Base-by-base conservation (phyloP, 2,329 filamentous ascomycete genomes). In the Didymella keratinophila region DNA sequence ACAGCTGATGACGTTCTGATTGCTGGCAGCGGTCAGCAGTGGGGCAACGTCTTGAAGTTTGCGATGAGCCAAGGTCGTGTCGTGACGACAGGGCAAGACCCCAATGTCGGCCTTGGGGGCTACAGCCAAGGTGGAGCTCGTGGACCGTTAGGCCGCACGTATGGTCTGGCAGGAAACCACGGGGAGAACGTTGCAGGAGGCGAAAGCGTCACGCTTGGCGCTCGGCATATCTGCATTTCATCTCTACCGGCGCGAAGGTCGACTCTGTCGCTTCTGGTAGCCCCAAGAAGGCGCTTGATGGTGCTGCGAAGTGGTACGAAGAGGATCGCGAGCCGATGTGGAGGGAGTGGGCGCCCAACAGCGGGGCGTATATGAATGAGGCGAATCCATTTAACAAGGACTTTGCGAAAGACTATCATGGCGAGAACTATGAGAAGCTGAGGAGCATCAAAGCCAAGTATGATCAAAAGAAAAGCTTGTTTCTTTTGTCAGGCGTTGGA, bases 121-220 rank as follows among this genome's bases (percentile, higher is more conserved):
- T 32, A 32, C 12, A 32, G 14, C 30, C 30, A 32, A 16, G 30
- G 30, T 9, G 11, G 30, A 32, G 11, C 1, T 12, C 12, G 16
- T 12, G 30, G 11, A 32, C 30, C 30, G 12, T 16, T 32, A 9
- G 30, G 11, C 10, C 14, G 30, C 30, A 32, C 30, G 11, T 16
- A 32, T 16, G 30, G 30, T 32, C 12, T 32, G 30, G 30, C 30
- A 9, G 30, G 12, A 16, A 32, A 32, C 30, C 30, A 32, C 7
- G 64, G 57, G 4, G 53, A 60, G 8, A 61, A 66, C 3, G 60
- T 50, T 0, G 67, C 69, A n/a, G 16, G 32, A n/a, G 32, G 47
- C 6, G 53, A 63, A n/a, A 65, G 69, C 16, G 48, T 76, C 0
- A 60, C 66, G 71, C 71, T 0, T 79, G 78, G 77, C 68, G 71